A percentile compares a stretch with the other conserved stretches of the same genome.
Evolutionary conservation across 1,139 yeast species (phyloP).

Genomic region (Geotrichum carabidarum): DNA sequence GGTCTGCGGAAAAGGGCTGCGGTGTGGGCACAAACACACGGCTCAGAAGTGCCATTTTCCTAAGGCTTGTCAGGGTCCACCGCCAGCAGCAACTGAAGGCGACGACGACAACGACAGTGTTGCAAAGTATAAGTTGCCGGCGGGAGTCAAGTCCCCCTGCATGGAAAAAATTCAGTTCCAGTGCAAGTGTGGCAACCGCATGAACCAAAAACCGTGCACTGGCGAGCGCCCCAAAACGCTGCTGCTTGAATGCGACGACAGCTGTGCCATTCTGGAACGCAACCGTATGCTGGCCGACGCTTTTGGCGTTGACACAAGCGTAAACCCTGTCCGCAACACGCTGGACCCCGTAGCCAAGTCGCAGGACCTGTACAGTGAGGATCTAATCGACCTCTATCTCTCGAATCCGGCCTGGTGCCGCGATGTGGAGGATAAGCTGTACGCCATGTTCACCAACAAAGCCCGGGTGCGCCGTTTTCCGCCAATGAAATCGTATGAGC

Average conservation of each 20-base stretch:
- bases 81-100: not conserved
- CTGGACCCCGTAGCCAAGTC: constrained; percentile 4
- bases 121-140: constrained; percentile 18
- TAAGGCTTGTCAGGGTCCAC: constrained; percentile 41
- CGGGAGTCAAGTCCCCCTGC: constrained; percentile 38
- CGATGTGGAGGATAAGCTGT: constrained; percentile 42
- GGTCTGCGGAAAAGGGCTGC: constrained; percentile 54
- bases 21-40: constrained; percentile 65
- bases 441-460: constrained; percentile 42
- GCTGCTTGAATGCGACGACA: constrained; percentile 49
- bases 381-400: constrained; percentile 29
- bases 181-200: constrained; percentile 20
- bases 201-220: constrained; percentile 9
- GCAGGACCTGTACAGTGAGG: constrained; percentile 28
- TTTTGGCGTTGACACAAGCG: constrained; percentile 28
- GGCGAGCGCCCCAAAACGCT: constrained; percentile 13
- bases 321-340: constrained; percentile 7
- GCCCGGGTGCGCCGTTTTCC: constrained; percentile 54
- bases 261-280: constrained; percentile 59
- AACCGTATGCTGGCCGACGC: constrained; percentile 62
- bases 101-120: not conserved
- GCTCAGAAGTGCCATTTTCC: constrained; percentile 58
- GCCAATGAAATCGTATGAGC: constrained; percentile 63
- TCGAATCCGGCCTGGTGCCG: constrained; percentile 35
- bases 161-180: constrained; percentile 11